Evolutionary conservation across 805 yeast species (phyloP), one percentile per base, ranked within the genome.

Genomic region (Metschnikowia chrysomelidarum): DNA sequence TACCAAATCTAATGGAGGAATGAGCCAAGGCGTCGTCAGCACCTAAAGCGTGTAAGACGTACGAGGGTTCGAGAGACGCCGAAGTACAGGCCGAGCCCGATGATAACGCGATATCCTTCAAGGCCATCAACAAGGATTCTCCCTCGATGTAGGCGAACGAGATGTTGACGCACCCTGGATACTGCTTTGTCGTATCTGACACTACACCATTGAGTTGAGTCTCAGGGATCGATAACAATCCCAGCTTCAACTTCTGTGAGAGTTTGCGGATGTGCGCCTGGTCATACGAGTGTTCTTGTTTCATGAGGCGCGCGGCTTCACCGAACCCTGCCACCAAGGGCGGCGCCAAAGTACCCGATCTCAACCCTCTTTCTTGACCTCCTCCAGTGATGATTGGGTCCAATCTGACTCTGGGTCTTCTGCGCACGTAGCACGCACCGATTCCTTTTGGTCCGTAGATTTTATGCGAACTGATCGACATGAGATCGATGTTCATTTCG

Each of bases 21-120:
- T 93, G 98, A 4, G 98, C 98, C 53, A 93, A 71, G 4, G 97
- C 97, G 57, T 93, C 98, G 62, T 91, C 98, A 11, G 95, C 96
- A 36, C 98, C 98, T 30, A 93, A 71, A 0, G 98, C 98, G 53
- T 89, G 95, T 53, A 93, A 73, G 25, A 93, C 98, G 54, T 93
- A 93, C 5, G 96, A 87, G 9, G 98, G 98, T 63, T 93, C 98
- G 56, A 93, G 74, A 3, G 98, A 93, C 0, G 98, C 97, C 18
- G 98, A 91, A 3, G 98, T 93, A 73, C 98, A 93, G 3, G 98
- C 98, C 10, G 97, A 88, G 19, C 98, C 98, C 1, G 96, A 87
- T 43, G 94, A 82, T 47, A 93, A 72, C 0, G 98, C 98, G 56
- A 93, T 87, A 59, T 93, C 98, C 60, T 91, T 89, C 57, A 93